A percentile compares a stretch with the other conserved stretches of the same genome.
Conservation (phyloP, 768 basidiomycete species). For the Chalciporus pseudorubinellus region DNA sequence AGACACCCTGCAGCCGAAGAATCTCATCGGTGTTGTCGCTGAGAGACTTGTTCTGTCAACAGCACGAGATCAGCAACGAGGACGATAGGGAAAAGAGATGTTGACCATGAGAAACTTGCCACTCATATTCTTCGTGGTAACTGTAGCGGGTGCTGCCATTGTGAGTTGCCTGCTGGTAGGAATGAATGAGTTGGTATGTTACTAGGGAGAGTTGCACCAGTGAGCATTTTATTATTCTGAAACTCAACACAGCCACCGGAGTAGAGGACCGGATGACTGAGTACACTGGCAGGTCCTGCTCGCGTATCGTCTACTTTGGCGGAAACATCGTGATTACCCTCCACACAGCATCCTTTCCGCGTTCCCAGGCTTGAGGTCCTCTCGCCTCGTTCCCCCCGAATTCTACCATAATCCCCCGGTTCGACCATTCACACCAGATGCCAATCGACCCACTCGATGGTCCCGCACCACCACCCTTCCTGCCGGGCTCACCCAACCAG, state of each 20-base stretch:
- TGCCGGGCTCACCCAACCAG: conserved; percentile 77
- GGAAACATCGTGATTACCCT: conserved; percentile 66
- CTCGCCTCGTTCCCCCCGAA: conserved; percentile 76
- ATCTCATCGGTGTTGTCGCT: conserved; percentile 63
- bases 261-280: too few species aligned
- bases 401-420: conserved; percentile 80
- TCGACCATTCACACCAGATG: conserved; percentile 93
- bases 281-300: too few species aligned
- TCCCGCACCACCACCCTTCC: conserved; percentile 88
- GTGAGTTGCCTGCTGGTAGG: conserved; percentile 1
- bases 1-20: conserved; percentile 66
- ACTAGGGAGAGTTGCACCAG: too few species aligned
- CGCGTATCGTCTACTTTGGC: conserved; percentile 13
- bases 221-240: too few species aligned
- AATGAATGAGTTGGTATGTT: too few species aligned
- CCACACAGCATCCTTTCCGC: conserved; percentile 80
- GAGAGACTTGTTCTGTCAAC: conserved; percentile 60
- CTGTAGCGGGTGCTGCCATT: conserved; percentile 66
- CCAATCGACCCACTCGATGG: conserved; percentile 82
- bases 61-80: conserved; percentile 1
- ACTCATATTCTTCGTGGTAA: conserved; percentile 57
- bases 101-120: conserved; percentile 65
- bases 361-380: conserved; percentile 85
- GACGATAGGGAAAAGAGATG: background rate
- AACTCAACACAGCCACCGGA: too few species aligned